Percentiles rank a stretch among this genome's conserved stretches.
phyloP scores from a whole-genome alignment of 2,329 filamentous ascomycete species.

The Penicillium thymicola region DNA sequence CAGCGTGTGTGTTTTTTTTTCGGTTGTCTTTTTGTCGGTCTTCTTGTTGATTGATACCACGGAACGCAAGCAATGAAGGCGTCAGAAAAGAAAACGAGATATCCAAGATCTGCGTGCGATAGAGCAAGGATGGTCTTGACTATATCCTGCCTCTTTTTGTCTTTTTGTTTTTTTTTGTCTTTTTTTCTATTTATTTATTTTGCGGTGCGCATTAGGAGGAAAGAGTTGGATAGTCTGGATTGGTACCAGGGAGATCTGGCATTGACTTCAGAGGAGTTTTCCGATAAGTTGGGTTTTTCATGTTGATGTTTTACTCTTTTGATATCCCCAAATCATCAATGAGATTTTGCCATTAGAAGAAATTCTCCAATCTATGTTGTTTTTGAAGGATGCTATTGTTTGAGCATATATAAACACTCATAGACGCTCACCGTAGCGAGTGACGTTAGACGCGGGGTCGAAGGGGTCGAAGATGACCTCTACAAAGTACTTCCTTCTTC shows the following conservation, averaged over 20 bases:
- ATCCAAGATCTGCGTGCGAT: constrained; percentile 26
- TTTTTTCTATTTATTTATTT: constrained; percentile 7
- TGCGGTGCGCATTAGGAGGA: constrained; percentile 5
- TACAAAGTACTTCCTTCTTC: not conserved
- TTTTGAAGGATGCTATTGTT: not conserved
- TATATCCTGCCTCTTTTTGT: constrained; percentile 8
- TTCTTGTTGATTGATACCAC: constrained; percentile 28
- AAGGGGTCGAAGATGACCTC: constrained; percentile 5
- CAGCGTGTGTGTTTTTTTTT: constrained; percentile 15
- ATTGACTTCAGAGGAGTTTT: constrained; percentile 5
- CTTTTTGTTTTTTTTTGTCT: constrained; percentile 2
- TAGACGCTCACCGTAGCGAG: not conserved
- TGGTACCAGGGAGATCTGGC: not conserved
- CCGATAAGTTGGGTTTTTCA: constrained; percentile 4
- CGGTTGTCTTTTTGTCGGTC: constrained; percentile 13
- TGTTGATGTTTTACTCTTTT: constrained; percentile 21
- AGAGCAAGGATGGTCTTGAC: constrained; percentile 15
- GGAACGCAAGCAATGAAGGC: constrained; percentile 31
- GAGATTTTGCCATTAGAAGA: constrained; percentile 21
- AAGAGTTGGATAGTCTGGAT: constrained; percentile 7
- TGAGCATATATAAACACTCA: not conserved
- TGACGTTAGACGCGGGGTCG: constrained; percentile 16
- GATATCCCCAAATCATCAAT: constrained; percentile 27
- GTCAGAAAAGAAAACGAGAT: constrained; percentile 31
- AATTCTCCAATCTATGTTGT: constrained; percentile 2